These are phyloP conservation scores for Dunaliella sp. DNA, from an alignment of 139 green algal species.

Conservation along the genomic window DNA sequence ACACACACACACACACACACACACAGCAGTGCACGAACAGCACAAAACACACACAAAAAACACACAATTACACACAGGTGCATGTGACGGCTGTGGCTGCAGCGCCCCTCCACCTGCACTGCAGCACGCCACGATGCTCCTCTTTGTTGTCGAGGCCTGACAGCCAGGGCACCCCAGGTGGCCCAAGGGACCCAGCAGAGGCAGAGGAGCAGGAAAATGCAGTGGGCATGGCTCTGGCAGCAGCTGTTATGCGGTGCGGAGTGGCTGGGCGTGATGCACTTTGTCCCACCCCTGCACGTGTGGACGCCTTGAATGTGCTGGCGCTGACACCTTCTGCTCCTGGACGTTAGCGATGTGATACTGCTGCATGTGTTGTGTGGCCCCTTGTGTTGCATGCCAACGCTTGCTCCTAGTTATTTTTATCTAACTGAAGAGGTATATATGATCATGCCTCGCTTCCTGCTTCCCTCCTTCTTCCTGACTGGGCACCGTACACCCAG, in stretches of 20 bases:
- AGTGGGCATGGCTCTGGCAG: background rate
- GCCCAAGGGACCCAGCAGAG: background rate
- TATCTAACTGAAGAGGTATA: too few species aligned
- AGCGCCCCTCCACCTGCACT: background rate
- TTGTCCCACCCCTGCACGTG: background rate
- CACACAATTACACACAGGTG: background rate
- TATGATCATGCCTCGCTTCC: too few species aligned
- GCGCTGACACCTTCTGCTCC: background rate
- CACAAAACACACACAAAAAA: too few species aligned
- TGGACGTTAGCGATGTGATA: too few species aligned
- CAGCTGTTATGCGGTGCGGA: background rate
- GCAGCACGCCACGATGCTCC: background rate
- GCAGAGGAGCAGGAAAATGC: background rate
- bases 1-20: too few species aligned
- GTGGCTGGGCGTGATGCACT: background rate
- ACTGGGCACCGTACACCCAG: too few species aligned
- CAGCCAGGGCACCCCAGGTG: background rate
- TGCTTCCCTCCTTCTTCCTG: too few species aligned
- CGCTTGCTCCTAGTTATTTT: too few species aligned
- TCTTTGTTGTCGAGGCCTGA: too few species aligned
- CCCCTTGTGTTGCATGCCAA: too few species aligned
- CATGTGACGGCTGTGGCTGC: background rate
- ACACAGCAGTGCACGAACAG: too few species aligned
- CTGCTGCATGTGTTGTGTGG: too few species aligned
- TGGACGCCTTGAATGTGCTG: background rate